phyloP scores from a whole-genome alignment of 768 basidiomycete species.

The Lentinus tigrinus region DNA sequence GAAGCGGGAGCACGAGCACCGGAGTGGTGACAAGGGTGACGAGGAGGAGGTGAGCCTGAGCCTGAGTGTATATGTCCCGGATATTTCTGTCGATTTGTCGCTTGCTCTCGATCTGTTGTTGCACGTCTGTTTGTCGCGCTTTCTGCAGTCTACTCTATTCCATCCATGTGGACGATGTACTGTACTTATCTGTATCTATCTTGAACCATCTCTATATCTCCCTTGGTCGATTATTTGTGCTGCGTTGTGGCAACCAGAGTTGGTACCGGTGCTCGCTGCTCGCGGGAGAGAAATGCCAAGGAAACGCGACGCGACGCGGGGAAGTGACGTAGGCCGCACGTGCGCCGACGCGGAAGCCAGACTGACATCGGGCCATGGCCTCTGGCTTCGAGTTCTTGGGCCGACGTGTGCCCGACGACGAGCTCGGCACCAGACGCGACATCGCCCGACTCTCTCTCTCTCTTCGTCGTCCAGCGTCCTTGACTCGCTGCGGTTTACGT shows the following conservation, averaged over 20 bases:
- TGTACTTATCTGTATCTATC: background rate
- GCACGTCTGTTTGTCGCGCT: background rate
- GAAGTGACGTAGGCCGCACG: background rate
- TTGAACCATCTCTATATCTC: background rate
- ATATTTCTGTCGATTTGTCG: constrained; percentile 10
- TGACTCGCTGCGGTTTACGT: too few relatives aligned
- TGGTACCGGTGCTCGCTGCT: too few relatives aligned
- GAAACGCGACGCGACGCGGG: too few relatives aligned
- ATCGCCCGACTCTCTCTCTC: too few relatives aligned
- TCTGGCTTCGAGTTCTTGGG: background rate
- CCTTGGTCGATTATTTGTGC: too few relatives aligned
- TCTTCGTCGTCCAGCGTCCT: too few relatives aligned
- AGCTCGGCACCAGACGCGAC: too few relatives aligned
- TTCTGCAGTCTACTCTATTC: background rate
- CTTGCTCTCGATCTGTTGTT: constrained; percentile 18
- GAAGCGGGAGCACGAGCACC: background rate
- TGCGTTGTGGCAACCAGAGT: too few relatives aligned
- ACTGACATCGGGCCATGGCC: background rate
- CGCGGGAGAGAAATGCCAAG: too few relatives aligned
- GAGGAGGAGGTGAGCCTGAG: background rate
- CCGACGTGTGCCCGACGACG: background rate
- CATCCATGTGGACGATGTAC: background rate
- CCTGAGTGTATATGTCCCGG: background rate
- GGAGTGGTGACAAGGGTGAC: constrained; percentile 1
- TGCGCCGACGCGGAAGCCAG: background rate